Conservation (phyloP, 257 asterid genomes). For the Mitragyna speciosa region DNA sequence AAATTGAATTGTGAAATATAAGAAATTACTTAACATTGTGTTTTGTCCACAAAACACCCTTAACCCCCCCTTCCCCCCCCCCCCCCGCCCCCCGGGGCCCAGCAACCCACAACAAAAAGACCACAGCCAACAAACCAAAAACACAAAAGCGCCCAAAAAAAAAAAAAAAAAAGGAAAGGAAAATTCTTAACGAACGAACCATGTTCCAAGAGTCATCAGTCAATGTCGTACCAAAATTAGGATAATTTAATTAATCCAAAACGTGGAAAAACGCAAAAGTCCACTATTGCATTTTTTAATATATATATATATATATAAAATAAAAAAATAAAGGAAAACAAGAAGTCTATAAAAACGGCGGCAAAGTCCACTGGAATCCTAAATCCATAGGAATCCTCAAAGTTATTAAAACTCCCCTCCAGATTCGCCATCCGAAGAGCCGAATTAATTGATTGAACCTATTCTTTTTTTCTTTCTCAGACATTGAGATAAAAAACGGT, state of each 20-base stretch:
- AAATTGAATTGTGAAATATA: neutral
- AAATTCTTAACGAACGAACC: neutral
- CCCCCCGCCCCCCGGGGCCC: too few species aligned
- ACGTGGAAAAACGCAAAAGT: neutral
- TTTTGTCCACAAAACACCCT: too few species aligned
- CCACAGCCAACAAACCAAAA: too few species aligned
- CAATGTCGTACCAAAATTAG: neutral
- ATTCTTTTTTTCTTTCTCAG: neutral
- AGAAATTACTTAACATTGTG: too few species aligned
- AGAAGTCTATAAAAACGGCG: neutral
- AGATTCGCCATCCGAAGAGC: neutral
- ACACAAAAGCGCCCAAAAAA: too few species aligned
- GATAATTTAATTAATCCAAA: too few species aligned
- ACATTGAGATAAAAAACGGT: neutral
- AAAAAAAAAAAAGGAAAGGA: too few species aligned
- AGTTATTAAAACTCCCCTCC: neutral
- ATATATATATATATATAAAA: too few species aligned
- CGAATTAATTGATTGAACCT: neutral
- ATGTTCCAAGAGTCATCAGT: neutral
- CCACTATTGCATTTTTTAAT: too few species aligned
- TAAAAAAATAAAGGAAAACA: neutral
- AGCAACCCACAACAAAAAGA: too few species aligned
- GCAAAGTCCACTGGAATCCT: neutral
- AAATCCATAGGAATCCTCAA: neutral
- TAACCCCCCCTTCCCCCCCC: too few species aligned